Percentiles rank a stretch among this genome's conserved stretches.
Evolutionary conservation across 176 grass and related monocot genomes (phyloP).

Genomic region (Pontederia paniculata): DNA sequence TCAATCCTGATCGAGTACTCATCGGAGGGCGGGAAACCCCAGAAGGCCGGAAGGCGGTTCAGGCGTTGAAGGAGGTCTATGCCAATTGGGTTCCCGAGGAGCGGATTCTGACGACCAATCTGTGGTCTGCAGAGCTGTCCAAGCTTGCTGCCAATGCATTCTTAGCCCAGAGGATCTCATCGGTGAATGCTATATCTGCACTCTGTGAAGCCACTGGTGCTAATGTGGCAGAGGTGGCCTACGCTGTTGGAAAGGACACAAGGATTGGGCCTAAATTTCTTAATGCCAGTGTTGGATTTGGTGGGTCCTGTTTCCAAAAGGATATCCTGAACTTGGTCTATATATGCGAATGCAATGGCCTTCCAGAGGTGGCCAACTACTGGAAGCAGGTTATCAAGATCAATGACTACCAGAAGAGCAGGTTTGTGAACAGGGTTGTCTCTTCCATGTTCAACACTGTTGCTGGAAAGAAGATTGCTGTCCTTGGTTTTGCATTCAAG

Average conservation of each 20-base stretch:
- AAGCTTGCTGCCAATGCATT: conserved; percentile 21
- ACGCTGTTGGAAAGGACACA: conserved; percentile 6
- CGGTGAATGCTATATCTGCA: conserved; percentile 17
- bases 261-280: conserved; percentile 10
- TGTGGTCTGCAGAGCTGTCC: conserved; percentile 20
- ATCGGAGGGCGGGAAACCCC: conserved; percentile 17
- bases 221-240: conserved; percentile 6
- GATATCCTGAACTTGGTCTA: conserved; percentile 20
- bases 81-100: conserved; percentile 16
- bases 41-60: conserved; percentile 6
- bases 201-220: conserved; percentile 15
- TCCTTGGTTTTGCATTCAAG: conserved; percentile 21
- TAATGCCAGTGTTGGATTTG: conserved; percentile 13
- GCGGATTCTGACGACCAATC: conserved; percentile 11
- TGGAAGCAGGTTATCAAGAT: conserved; percentile 20
- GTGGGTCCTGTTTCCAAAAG: conserved; percentile 16
- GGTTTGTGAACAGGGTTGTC: conserved; percentile 14
- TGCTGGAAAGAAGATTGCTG: conserved; percentile 10
- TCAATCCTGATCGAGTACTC: conserved; percentile 11
- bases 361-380: conserved; percentile 15
- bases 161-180: conserved; percentile 18
- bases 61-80: conserved; percentile 9
- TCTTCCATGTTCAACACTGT: conserved; percentile 22
- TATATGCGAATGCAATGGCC: conserved; percentile 12
- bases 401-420: conserved; percentile 21